Evolutionary conservation across 129 eudicot species (phyloP).

Genomic region (Arctium minus): DNA sequence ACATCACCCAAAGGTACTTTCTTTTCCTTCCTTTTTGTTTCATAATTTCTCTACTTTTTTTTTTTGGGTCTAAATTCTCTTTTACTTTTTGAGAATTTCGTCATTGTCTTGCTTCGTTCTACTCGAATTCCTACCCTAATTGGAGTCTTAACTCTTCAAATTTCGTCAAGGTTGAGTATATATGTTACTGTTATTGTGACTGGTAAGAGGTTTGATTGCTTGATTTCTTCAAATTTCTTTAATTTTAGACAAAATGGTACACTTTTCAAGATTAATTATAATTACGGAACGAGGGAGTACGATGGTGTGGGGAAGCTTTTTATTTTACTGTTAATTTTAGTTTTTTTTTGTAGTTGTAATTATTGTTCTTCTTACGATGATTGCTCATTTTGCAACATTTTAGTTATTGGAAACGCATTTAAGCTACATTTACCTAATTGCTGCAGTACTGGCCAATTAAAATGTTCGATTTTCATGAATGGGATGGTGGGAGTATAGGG

Average conservation of each 20-base stretch:
- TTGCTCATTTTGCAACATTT: neutral
- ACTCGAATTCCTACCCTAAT: neutral
- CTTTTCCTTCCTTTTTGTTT: neutral
- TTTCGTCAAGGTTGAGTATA: neutral
- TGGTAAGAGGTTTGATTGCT: neutral
- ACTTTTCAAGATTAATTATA: neutral
- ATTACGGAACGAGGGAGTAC: neutral
- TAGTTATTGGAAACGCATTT: neutral
- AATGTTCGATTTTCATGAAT: neutral
- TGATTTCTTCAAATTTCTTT: neutral
- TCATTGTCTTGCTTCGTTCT: neutral
- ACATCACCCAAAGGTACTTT: conserved; percentile 79
- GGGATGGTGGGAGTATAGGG: neutral
- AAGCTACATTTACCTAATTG: neutral
- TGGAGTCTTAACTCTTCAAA: neutral
- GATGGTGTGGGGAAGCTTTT: neutral
- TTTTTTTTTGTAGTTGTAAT: neutral
- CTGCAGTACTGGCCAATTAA: neutral
- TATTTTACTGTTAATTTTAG: neutral
- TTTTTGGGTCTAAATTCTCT: neutral
- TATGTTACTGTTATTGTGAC: neutral
- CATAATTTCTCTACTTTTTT: neutral
- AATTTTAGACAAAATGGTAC: neutral
- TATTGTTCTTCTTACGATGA: neutral
- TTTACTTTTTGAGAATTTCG: neutral